Evolutionary conservation across 2,329 filamentous ascomycete genomes (phyloP), one percentile per base, ranked within the genome.

Genomic region (Fusarium brachygibbosum): DNA sequence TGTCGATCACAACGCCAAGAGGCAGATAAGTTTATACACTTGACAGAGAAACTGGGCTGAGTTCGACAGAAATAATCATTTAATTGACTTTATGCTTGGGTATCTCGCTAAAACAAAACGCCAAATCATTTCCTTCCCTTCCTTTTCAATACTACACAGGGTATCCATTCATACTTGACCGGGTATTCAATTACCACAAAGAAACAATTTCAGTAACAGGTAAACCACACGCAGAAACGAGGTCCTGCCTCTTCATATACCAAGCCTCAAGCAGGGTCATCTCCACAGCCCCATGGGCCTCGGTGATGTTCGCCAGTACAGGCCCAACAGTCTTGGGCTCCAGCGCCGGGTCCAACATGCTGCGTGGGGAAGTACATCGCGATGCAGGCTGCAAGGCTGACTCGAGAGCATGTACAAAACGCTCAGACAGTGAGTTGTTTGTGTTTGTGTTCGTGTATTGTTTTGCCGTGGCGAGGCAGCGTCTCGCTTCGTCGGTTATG

Each of bases 241-340:
- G 23, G 10, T 63, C 69, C 13, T 66, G 65, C 6, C 58, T 57
- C 6, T 31, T 61, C 32, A 61, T 14, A 45, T 75, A 71, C 73
- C 73, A 75, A 5, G 66, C 68, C 51, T 75, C 66, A 2, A 75
- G 48, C 41, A 74, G 32, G 5, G 59, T 48, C 62, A 75, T 56
- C 49, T 74, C 73, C 23, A 40, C 29, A 32, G 59, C 53, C 14
- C 68, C 69, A 5, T 50, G 32, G 12, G 41, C 14, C 11, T 67
- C 66, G 3, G 60, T 61, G 42, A 62, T 9, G 9, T 60, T 69
- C 1, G 66, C 56, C 6, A 69, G 23, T 1, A 59, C 21, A 2
- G 58, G 49, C 5, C 66, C 63, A 25, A 60, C 42, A 23, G 50
- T 5, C 12, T 58, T 69, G 1, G 65, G 57, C 14, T 75, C 71